These are phyloP conservation scores for Suillus subluteus DNA, from an alignment of 768 basidiomycete genomes.

Conservation along the genomic window DNA sequence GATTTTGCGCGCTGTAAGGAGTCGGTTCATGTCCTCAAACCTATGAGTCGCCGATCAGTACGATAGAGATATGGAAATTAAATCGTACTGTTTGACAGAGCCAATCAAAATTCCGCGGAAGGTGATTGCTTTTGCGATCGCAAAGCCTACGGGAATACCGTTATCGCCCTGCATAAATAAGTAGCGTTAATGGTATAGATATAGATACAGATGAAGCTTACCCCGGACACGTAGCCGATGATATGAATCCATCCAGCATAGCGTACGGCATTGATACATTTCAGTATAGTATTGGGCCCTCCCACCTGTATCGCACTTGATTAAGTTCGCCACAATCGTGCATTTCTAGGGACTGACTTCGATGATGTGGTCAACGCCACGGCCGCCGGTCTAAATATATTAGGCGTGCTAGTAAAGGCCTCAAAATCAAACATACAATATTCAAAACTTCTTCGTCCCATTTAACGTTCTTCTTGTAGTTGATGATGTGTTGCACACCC, in stretches of 20 bases:
- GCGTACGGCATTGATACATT: slow-evolving; percentile 43
- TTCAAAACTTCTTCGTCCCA: slow-evolving; percentile 59
- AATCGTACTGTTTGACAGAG: slow-evolving; percentile 56
- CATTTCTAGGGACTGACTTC: slow-evolving; percentile 16
- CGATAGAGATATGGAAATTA: background rate
- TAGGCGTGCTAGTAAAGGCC: background rate
- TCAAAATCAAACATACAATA: slow-evolving; percentile 39
- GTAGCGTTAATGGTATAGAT: background rate
- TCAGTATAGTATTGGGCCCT: slow-evolving; percentile 52
- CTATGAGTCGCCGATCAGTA: slow-evolving; percentile 26
- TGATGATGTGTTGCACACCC: slow-evolving; percentile 59
- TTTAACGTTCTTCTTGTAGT: slow-evolving; percentile 59
- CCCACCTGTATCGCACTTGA: slow-evolving; percentile 45
- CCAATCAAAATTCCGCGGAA: slow-evolving; percentile 60
- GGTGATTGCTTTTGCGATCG: slow-evolving; percentile 43
- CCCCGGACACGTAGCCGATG: slow-evolving; percentile 55
- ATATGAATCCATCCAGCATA: slow-evolving; percentile 49
- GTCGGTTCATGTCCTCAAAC: slow-evolving; percentile 56
- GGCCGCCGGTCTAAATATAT: slow-evolving; percentile 30
- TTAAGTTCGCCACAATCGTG: background rate
- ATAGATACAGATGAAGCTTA: slow-evolving; percentile 20
- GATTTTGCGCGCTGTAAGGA: slow-evolving; percentile 48
- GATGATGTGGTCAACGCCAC: slow-evolving; percentile 40
- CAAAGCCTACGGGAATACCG: slow-evolving; percentile 36
- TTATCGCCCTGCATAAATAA: slow-evolving; percentile 22